Evolutionary conservation across 495 filamentous ascomycete genomes (phyloP).

Genomic region (Podospora tetraspora): DNA sequence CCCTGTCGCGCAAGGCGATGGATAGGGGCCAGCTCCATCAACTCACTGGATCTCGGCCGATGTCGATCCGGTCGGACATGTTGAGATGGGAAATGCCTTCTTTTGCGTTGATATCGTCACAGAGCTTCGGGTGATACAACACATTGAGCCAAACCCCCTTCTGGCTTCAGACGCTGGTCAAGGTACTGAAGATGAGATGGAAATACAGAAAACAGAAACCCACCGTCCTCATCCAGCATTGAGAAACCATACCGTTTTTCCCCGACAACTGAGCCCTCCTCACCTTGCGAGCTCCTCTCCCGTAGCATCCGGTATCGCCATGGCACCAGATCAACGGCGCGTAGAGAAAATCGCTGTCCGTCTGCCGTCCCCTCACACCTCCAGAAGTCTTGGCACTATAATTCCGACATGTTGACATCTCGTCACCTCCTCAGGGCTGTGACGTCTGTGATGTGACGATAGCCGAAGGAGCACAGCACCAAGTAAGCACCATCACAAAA

Average conservation of each 20-base stretch:
- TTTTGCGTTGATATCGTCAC: background rate
- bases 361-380: background rate
- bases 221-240: background rate
- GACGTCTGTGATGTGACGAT: background rate
- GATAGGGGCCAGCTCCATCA: background rate
- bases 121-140: background rate
- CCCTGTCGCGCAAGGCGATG: background rate
- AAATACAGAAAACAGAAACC: background rate
- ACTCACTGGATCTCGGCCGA: background rate
- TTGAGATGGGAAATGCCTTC: background rate
- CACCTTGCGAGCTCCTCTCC: background rate
- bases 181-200: background rate
- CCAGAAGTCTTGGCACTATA: background rate
- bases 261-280: background rate
- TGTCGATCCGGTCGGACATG: background rate
- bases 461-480: background rate
- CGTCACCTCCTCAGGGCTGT: background rate
- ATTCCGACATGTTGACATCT: background rate
- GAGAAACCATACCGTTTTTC: background rate
- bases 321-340: background rate
- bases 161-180: too few species aligned
- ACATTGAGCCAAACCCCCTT: background rate
- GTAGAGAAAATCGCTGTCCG: background rate
- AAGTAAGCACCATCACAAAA: background rate
- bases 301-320: background rate